A percentile compares a stretch with the other conserved stretches of the same genome.
These are phyloP conservation scores for Trichoderma reesei DNA, from an alignment of 495 filamentous ascomycete species.

Conservation along the genomic window DNA sequence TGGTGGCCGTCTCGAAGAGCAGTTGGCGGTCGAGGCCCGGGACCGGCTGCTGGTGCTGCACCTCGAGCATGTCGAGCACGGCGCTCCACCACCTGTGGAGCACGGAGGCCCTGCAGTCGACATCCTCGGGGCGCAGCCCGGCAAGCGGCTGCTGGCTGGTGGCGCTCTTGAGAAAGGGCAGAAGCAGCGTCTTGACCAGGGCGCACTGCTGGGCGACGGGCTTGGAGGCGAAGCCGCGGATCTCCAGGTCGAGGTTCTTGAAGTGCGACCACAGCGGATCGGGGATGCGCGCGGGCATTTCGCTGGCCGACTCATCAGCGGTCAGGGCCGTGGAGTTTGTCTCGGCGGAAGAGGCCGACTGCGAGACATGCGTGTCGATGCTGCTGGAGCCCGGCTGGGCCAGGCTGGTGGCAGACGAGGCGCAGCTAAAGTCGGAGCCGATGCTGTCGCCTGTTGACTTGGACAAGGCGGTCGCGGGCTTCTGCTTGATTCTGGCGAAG, in stretches of 20 bases:
- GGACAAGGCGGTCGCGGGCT: background rate
- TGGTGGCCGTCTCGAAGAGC: conserved; percentile 75
- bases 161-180: conserved; percentile 76
- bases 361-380: conserved; percentile 22
- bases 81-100: conserved; percentile 96
- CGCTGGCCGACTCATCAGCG: conserved; percentile 15
- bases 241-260: conserved; percentile 71
- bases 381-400: conserved; percentile 24
- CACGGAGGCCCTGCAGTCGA: conserved; percentile 73
- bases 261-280: conserved; percentile 91
- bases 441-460: conserved; percentile 8
- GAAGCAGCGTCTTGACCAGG: conserved; percentile 63
- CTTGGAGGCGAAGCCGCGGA: conserved; percentile 64
- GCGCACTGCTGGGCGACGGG: conserved; percentile 70
- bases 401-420: conserved; percentile 28
- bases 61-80: conserved; percentile 76
- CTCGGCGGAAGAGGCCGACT: conserved; percentile 15
- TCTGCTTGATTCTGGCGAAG: conserved; percentile 8
- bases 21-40: conserved; percentile 50
- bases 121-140: conserved; percentile 61
- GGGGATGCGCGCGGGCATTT: conserved; percentile 34
- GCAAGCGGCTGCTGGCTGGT: conserved; percentile 60
- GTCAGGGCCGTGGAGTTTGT: conserved; percentile 2
- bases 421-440: conserved; percentile 13
- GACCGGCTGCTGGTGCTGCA: conserved; percentile 32